These are phyloP conservation scores for Dactylellina parvicollis DNA, from an alignment of 2,329 filamentous ascomycete species.

Conservation along the genomic window DNA sequence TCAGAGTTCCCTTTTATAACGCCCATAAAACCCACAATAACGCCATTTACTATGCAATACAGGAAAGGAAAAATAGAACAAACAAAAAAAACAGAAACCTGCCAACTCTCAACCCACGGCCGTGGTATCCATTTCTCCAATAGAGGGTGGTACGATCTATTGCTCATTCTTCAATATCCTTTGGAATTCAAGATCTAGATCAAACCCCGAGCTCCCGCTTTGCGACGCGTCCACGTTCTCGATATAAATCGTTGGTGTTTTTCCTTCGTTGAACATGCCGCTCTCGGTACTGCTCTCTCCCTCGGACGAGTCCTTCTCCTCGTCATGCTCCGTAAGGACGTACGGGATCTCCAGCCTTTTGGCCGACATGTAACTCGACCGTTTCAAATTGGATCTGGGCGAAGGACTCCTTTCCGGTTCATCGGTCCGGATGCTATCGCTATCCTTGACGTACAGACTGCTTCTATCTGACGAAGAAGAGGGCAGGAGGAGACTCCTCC, in stretches of 20 bases:
- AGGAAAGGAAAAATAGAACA: neutral
- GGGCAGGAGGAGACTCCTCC: too few relatives aligned
- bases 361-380: conserved; percentile 35
- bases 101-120: neutral
- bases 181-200: neutral
- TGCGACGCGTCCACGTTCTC: neutral
- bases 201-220: conserved; percentile 3
- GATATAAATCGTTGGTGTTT: conserved; percentile 14
- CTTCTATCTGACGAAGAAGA: too few relatives aligned
- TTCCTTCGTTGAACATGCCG: conserved; percentile 3
- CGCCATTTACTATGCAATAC: conserved; percentile 27
- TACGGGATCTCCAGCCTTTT: conserved; percentile 41
- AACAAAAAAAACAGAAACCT: neutral
- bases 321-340: conserved; percentile 28
- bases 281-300: conserved; percentile 7
- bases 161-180: neutral
- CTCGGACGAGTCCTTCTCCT: conserved; percentile 5
- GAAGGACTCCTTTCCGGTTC: neutral
- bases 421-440: too few relatives aligned
- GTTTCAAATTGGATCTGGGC: conserved; percentile 5
- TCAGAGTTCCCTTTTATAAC: conserved; percentile 8
- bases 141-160: neutral
- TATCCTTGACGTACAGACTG: neutral
- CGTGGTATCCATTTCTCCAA: neutral
- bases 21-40: conserved; percentile 24